A percentile compares a stretch with the other conserved stretches of the same genome.
Evolutionary conservation across 495 filamentous ascomycete species (phyloP).

Genomic region (Tuber indicum): DNA sequence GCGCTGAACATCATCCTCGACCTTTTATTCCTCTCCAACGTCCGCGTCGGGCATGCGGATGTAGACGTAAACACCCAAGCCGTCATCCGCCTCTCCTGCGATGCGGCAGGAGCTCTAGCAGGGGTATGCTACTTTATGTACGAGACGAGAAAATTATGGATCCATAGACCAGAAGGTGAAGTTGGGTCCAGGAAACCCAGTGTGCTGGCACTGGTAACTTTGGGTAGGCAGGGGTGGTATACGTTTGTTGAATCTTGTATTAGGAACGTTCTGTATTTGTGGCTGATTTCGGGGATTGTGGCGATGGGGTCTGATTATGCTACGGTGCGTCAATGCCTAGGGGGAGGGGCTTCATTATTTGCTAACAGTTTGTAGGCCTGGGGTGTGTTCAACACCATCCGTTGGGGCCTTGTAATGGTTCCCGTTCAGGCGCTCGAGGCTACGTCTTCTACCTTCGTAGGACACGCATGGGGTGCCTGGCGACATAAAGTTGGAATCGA

Average conservation of each 20-base stretch:
- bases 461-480: constrained; percentile 63
- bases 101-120: constrained; percentile 51
- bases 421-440: constrained; percentile 63
- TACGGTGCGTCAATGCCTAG: constrained; percentile 42
- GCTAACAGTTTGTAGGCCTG: constrained; percentile 47
- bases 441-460: constrained; percentile 59
- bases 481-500: constrained; percentile 40
- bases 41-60: constrained; percentile 52
- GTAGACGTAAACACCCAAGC: constrained; percentile 51
- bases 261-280: constrained; percentile 65
- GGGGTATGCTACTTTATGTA: constrained; percentile 58
- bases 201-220: constrained; percentile 47
- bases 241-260: constrained; percentile 61
- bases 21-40: constrained; percentile 61
- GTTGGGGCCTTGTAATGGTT: constrained; percentile 75
- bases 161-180: constrained; percentile 17
- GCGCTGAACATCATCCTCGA: constrained; percentile 64
- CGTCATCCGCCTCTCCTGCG: constrained; percentile 56
- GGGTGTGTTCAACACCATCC: constrained; percentile 69
- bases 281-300: constrained; percentile 62
- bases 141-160: constrained; percentile 41
- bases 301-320: constrained; percentile 58
- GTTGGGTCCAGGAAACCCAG: constrained; percentile 40
- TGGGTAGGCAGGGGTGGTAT: constrained; percentile 52
- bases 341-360: background rate